Base-by-base conservation (phyloP, 192 early-diverging fungal species). In the Thoreauomyces humboldtii region DNA sequence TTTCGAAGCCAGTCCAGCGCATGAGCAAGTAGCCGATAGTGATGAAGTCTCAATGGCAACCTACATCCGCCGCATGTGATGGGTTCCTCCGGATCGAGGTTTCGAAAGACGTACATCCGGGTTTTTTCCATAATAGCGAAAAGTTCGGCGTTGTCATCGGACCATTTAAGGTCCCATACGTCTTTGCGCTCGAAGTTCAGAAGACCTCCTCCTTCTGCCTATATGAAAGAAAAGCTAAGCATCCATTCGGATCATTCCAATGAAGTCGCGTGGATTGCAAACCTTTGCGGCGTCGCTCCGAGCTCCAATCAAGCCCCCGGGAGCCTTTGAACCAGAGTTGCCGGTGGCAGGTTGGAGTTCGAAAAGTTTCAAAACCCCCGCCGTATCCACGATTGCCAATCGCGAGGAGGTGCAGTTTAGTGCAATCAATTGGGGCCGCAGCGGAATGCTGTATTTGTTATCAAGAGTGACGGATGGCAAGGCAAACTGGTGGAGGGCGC, bases 81-180 rank as follows among this genome's bases (percentile, higher is more conserved):
- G 7, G 84, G 84, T 34, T 86, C 84, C 53, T 86, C 84, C 7
- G 79, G 73, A 14, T 81, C 74, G 45, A 75, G 53, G 37, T 77
- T 74, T n/a, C 73, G 67, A 48, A 86, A 82, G n/a, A 86, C 74
- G 51, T 77, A 80, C 66, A 86, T 67, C 17, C 79, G 56, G 29
- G 78, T 82, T 55, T 86, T 86, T 59, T 86, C 84, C 66, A 82
- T 80, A 2, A 84, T 66, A 7, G 80, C 80, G 33, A 84, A 79
- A 19, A 76, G 63, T 46, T 86, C 84, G 14, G 78, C 75, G 61
- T 81, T 70, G 54, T 85, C 84, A 17, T 67, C 63, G 0, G 84
- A 80, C 83, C 84, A 83, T 41, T 71, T 53, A 19, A 86, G 36
- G 61, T 81, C 81, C 80, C 83, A 85, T 1, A 85, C 83, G 69